These are phyloP conservation scores for Daldinia sp. DNA, from an alignment of 2,329 filamentous ascomycete genomes.

Conservation along the genomic window DNA sequence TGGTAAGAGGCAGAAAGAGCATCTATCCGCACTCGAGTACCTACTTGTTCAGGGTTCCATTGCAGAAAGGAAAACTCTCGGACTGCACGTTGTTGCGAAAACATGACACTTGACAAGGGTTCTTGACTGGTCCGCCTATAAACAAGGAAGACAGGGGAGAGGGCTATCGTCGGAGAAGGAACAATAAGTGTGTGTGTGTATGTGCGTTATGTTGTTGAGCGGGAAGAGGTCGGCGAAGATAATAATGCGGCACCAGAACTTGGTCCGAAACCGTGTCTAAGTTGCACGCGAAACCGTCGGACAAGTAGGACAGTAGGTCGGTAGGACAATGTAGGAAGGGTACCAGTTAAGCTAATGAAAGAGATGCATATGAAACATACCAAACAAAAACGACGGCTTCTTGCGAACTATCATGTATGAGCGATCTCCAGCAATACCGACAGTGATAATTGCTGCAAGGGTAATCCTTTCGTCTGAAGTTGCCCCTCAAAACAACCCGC, in stretches of 20 bases:
- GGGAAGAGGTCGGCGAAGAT: slow-evolving; percentile 30
- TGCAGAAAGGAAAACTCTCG: slow-evolving; percentile 33
- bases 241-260: slow-evolving; percentile 38
- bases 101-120: slow-evolving; percentile 38
- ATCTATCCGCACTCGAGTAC: slow-evolving; percentile 27
- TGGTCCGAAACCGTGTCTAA: slow-evolving; percentile 31
- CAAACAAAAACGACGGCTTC: neutral
- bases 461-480: slow-evolving; percentile 22
- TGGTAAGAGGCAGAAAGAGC: slow-evolving; percentile 11
- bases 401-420: slow-evolving; percentile 10
- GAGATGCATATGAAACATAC: slow-evolving; percentile 32
- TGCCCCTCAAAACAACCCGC: slow-evolving; percentile 21
- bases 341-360: slow-evolving; percentile 19
- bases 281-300: slow-evolving; percentile 32
- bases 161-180: slow-evolving; percentile 43
- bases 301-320: slow-evolving; percentile 9
- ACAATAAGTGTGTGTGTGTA: slow-evolving; percentile 18
- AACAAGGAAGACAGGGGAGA: slow-evolving; percentile 31
- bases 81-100: slow-evolving; percentile 41
- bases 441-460: slow-evolving; percentile 10
- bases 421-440: slow-evolving; percentile 13
- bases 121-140: slow-evolving; percentile 38
- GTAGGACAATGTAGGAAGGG: slow-evolving; percentile 25
- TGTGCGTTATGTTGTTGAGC: slow-evolving; percentile 6
- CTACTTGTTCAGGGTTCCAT: slow-evolving; percentile 35